Base-by-base conservation (phyloP, 805 yeast genomes). In the Nakazawaea wyomingensis region DNA sequence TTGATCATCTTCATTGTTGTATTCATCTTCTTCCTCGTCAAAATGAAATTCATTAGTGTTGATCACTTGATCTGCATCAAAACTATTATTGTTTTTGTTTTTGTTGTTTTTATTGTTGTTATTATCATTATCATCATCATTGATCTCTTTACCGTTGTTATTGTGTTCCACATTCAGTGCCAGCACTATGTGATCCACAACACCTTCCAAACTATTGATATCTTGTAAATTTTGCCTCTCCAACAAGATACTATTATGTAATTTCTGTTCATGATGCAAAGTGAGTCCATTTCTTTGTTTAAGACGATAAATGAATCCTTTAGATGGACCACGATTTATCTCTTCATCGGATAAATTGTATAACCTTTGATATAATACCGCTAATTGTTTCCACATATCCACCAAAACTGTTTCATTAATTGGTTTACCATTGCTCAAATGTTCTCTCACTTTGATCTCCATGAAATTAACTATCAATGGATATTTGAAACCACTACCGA, bases 251-350 rank as follows among this genome's bases (percentile, higher is more conserved):
- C 32, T 2, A 7, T 29, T 29, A 10, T 11, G 27, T 13, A 32
- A 24, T 11, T 28, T 27, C 17, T 19, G 14, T 39, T 43, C 26
- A 22, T 34, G 43, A 18, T 26, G 46, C 11, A 31, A 18, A 31
- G 16, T 9, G 9, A 43, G 17, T n/a, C 43, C 43, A 27, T 39
- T 39, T 18, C 47, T 19, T 4, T 8, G 28, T 20, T 44, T 44
- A n/a, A 44, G 35, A 16, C 44, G 14, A 26, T 44, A 39, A 14
- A 39, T 39, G 20, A 39, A 44, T 5, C 47, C 44, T 18, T 44
- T 39, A 8, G 47, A 35, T 16, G 44, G 44, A 4, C 44, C 44
- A 16, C 31, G 30, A 11, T 30, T 24, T 4, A 39, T 39, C 14
- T 21, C 21, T 11, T 39, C 37, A 30, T 39, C 41, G 4, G 37